phyloP scores from a whole-genome alignment of 2,329 filamentous ascomycete species.

The Ceratocystis colombiana region DNA sequence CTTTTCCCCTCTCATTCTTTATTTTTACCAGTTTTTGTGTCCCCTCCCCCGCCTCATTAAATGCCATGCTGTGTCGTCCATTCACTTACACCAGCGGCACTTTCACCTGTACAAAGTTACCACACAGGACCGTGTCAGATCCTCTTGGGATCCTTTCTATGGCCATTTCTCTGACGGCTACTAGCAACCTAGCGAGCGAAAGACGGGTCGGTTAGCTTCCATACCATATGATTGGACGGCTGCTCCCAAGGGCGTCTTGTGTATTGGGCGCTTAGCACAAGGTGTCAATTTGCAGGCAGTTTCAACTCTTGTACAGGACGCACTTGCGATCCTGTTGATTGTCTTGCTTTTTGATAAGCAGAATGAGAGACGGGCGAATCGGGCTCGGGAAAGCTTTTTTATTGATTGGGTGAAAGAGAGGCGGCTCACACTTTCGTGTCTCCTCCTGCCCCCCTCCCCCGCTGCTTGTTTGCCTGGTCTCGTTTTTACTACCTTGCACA shows the following conservation, averaged over 20 bases:
- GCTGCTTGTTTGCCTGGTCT: no score
- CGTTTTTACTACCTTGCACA: no score
- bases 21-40: neutral
- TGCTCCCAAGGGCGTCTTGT: neutral
- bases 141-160: neutral
- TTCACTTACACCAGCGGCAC: conserved; percentile 8
- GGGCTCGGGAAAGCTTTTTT: no score
- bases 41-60: neutral
- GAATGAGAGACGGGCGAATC: no score
- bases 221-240: conserved; percentile 12
- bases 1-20: neutral
- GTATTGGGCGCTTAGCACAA: conserved; percentile 13
- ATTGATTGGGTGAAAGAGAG: no score
- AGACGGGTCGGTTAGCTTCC: neutral
- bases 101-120: neutral
- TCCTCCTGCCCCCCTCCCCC: no score
- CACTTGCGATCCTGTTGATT: no score
- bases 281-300: neutral
- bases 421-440: no score
- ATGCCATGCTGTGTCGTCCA: neutral
- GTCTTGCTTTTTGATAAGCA: no score
- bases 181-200: neutral
- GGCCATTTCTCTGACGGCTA: neutral
- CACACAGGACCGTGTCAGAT: neutral
- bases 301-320: neutral